These are phyloP conservation scores for Curvularia lunata DNA, from an alignment of 2,329 filamentous ascomycete species.

Conservation along the genomic window DNA sequence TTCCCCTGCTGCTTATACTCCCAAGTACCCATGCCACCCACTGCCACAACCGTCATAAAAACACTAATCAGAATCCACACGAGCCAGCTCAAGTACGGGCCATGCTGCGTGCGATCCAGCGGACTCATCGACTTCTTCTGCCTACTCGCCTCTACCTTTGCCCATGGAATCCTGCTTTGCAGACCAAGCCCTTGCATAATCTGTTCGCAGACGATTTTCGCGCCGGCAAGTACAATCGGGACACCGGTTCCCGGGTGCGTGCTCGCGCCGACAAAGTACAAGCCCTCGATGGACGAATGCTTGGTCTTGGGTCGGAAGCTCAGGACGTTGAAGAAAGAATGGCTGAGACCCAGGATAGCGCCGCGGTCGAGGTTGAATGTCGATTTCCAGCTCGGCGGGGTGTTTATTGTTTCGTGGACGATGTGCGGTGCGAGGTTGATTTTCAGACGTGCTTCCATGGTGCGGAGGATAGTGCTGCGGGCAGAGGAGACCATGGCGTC, in stretches of 20 bases:
- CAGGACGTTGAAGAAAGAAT: constrained; percentile 76
- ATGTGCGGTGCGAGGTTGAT: constrained; percentile 60
- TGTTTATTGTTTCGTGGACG: constrained; percentile 68
- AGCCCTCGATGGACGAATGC: constrained; percentile 56
- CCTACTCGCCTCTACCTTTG: constrained; percentile 7
- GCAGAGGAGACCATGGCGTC: constrained; percentile 64
- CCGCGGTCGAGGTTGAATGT: constrained; percentile 78
- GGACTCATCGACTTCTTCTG: constrained; percentile 4
- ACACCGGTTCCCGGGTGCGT: constrained; percentile 80
- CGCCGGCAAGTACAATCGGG: constrained; percentile 73
- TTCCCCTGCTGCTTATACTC: neutral
- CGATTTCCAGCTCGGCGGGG: constrained; percentile 67
- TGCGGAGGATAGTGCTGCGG: constrained; percentile 65
- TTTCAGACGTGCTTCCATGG: constrained; percentile 66
- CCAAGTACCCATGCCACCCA: neutral
- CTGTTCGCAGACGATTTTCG: constrained; percentile 66
- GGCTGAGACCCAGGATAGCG: constrained; percentile 73
- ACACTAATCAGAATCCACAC: constrained; percentile 24
- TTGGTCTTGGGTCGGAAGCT: constrained; percentile 68
- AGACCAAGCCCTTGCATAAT: constrained; percentile 51
- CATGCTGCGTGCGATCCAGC: constrained; percentile 28
- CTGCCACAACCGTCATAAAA: constrained; percentile 9
- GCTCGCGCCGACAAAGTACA: constrained; percentile 77
- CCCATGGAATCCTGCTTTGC: constrained; percentile 50
- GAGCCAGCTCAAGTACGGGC: constrained; percentile 23